Evolutionary conservation across 768 basidiomycete genomes (phyloP).

Genomic region (Lactifluus echinatus): DNA sequence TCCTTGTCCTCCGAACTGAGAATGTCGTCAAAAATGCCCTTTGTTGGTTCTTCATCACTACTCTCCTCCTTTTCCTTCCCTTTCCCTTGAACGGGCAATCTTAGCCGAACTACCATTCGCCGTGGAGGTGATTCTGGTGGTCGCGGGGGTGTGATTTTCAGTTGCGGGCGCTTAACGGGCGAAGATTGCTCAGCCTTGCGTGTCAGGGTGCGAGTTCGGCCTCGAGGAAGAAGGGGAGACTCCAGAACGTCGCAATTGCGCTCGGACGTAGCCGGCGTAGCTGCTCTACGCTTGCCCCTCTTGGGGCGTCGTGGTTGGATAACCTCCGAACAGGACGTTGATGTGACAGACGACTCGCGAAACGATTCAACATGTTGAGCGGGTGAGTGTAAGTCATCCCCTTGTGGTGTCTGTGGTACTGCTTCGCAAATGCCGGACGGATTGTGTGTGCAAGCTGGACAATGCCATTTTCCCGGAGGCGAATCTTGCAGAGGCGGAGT

Average conservation of each 20-base stretch:
- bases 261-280: constrained; percentile 25
- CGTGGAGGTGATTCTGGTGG: constrained; percentile 26
- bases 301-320: constrained; percentile 18
- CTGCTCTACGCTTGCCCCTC: constrained; percentile 25
- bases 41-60: constrained; percentile 42
- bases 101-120: constrained; percentile 41
- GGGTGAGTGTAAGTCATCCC: not conserved
- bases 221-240: constrained; percentile 17
- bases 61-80: constrained; percentile 53
- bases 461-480: constrained; percentile 74
- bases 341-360: constrained; percentile 37
- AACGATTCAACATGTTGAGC: not conserved
- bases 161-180: constrained; percentile 13
- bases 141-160: constrained; percentile 24
- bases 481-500: constrained; percentile 58
- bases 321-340: constrained; percentile 29
- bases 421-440: constrained; percentile 18
- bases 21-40: constrained; percentile 79
- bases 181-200: constrained; percentile 6
- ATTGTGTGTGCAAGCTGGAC: constrained; percentile 43
- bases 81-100: constrained; percentile 53
- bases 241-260: constrained; percentile 26
- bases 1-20: constrained; percentile 63
- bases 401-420: constrained; percentile 5
- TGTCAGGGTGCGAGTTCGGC: constrained; percentile 10